Conservation (phyloP, 768 basidiomycete species). For the Lentinula edodes region DNA sequence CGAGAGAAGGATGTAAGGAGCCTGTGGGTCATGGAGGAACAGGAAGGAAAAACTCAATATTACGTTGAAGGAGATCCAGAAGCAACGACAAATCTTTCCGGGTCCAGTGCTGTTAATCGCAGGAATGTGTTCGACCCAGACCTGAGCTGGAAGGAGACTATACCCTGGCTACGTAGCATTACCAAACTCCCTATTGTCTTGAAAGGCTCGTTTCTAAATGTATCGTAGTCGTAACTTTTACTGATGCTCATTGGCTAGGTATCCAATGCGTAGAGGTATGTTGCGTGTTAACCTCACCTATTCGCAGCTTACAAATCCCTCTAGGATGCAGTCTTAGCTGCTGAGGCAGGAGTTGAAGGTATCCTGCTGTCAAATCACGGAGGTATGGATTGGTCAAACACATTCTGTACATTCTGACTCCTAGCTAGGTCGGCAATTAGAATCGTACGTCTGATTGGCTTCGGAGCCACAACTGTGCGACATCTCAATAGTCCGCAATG, state of each 20-base stretch:
- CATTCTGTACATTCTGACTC: constrained; percentile 1
- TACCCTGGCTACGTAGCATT: constrained; percentile 67
- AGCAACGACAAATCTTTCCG: constrained; percentile 35
- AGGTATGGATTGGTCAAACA: constrained; percentile 38
- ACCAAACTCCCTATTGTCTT: constrained; percentile 72
- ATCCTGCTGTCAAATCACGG: constrained; percentile 92
- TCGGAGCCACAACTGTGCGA: not conserved
- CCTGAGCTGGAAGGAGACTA: constrained; percentile 77
- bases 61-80: constrained; percentile 16
- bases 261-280: constrained; percentile 68
- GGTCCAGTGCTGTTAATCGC: constrained; percentile 51
- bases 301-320: constrained; percentile 4
- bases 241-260: constrained; percentile 14
- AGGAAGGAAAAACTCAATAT: constrained; percentile 34
- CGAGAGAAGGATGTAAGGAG: constrained; percentile 69
- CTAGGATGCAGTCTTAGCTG: constrained; percentile 83
- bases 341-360: constrained; percentile 78
- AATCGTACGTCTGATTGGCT: constrained; percentile 42
- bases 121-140: constrained; percentile 55
- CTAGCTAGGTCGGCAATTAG: constrained; percentile 65
- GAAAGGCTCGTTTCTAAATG: constrained; percentile 35
- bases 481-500: constrained; percentile 11
- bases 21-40: constrained; percentile 50
- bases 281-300: constrained; percentile 8
- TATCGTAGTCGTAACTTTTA: not conserved